Percentiles rank a stretch among this genome's conserved stretches.
Conservation (phyloP, 164 flowering plant species). For the grape (Vitis vinifera) region DNA sequence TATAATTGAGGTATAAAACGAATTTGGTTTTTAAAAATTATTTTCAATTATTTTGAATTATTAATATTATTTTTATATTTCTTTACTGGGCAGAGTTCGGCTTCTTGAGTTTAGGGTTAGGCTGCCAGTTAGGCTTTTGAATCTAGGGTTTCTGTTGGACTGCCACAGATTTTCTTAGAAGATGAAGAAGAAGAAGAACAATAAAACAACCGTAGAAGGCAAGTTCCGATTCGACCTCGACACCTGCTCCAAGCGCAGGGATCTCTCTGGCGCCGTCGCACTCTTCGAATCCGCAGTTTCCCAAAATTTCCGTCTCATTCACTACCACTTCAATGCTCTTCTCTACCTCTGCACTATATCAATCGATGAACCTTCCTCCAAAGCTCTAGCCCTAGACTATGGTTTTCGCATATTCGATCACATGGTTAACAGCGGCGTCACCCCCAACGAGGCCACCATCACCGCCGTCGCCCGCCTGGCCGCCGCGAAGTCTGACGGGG, state of each 20-base stretch:
- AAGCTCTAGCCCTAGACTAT: constrained; percentile 34
- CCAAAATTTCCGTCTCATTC: constrained; percentile 37
- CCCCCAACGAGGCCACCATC: constrained; percentile 79
- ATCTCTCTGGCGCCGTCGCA: constrained; percentile 57
- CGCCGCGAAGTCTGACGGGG: constrained; percentile 70
- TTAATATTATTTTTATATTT: too few species aligned
- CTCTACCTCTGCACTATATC: constrained; percentile 72
- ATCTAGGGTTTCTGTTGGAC: too few species aligned
- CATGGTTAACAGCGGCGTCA: constrained; percentile 39
- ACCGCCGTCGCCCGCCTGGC: constrained; percentile 72
- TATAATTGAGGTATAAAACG: too few species aligned
- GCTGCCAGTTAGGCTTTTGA: too few species aligned
- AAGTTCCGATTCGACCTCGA: constrained; percentile 54
- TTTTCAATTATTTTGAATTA: too few species aligned
- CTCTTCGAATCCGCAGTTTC: constrained; percentile 59
- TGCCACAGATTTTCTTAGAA: background rate
- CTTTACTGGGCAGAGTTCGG: too few species aligned
- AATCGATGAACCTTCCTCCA: constrained; percentile 23
- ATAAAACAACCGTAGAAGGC: constrained; percentile 33
- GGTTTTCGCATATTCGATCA: constrained; percentile 62
- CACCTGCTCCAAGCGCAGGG: constrained; percentile 60
- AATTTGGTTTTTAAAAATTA: too few species aligned
- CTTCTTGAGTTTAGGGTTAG: too few species aligned
- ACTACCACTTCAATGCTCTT: constrained; percentile 57
- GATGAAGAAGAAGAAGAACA: constrained; percentile 39